Base-by-base conservation (phyloP, 2,329 filamentous ascomycete species). In the Dactylellina haptotyla region DNA sequence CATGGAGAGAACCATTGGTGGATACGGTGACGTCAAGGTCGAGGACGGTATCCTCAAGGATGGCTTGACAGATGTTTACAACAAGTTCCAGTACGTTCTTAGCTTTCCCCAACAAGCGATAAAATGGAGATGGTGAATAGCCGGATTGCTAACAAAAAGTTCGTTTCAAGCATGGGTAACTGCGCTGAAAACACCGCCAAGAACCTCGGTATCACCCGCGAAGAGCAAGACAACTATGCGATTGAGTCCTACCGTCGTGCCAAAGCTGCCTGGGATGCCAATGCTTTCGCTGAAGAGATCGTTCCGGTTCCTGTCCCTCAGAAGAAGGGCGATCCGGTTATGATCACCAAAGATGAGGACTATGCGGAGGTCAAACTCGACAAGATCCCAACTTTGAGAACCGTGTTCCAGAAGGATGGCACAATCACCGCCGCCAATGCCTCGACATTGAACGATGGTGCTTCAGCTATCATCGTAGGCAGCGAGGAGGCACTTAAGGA, bases 111-210 rank as follows among this genome's bases (percentile, higher is more conserved):
- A n/a, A n/a, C n/a, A n/a, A n/a, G n/a, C n/a, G n/a, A n/a, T n/a
- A n/a, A n/a, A n/a, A n/a, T n/a, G n/a, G n/a, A n/a, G n/a, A n/a
- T n/a, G n/a, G n/a, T n/a, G n/a, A n/a, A n/a, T n/a, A n/a, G n/a
- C n/a, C n/a, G n/a, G n/a, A n/a, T n/a, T n/a, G n/a, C n/a, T n/a
- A n/a, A n/a, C n/a, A n/a, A n/a, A n/a, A n/a, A n/a, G n/a, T n/a
- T n/a, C n/a, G n/a, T n/a, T n/a, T n/a, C n/a, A n/a, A 77, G 76
- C 82, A 99, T 99, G 95, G 95, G 95, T 45, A 93, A 95, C 78
- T 99, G 95, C 80, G 93, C 93, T 14, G 95, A 99, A 83, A 92
- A 90, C 77, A 97, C 94, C 1, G 95, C 91, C 51, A 97, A 96
- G 85, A 94, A 93, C 78, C 87, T 92, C 81, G 83, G 86, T 0